phyloP scores from a whole-genome alignment of 176 grass and related monocot species.

The Ampelocalamus luodianensis region DNA sequence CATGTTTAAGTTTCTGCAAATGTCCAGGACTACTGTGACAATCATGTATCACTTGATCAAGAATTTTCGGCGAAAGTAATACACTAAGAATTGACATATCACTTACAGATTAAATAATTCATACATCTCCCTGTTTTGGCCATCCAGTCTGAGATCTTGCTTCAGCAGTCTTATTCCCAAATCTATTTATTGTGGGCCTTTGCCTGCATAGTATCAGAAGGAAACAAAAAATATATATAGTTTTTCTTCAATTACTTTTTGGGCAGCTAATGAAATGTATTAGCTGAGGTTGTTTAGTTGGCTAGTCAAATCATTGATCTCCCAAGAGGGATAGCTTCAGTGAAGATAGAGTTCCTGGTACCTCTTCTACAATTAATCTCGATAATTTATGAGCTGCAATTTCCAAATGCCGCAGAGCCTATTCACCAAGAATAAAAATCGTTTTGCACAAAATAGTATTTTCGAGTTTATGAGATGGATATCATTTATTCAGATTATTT shows the following conservation, averaged over 20 bases:
- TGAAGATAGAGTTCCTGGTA: constrained; percentile 51
- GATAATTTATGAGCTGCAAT: constrained; percentile 39
- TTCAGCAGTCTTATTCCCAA: constrained; percentile 17
- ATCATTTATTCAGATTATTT: constrained; percentile 9
- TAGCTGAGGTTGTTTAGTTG: constrained; percentile 55
- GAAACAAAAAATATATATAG: constrained; percentile 1
- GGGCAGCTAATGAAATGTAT: background rate
- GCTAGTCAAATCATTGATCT: constrained; percentile 64
- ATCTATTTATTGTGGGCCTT: constrained; percentile 30
- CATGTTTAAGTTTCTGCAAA: background rate
- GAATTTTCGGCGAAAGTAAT: background rate
- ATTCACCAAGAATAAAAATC: background rate
- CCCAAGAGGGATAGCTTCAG: constrained; percentile 56
- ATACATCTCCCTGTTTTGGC: background rate
- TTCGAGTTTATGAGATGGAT: background rate
- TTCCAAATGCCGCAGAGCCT: constrained; percentile 47
- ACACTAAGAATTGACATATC: background rate
- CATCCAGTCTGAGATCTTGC: background rate
- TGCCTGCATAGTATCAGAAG: constrained; percentile 34
- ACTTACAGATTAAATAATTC: background rate
- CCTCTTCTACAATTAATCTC: constrained; percentile 44
- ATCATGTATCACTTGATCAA: background rate
- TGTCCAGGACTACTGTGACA: background rate
- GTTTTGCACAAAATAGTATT: background rate
- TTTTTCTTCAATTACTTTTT: background rate